phyloP scores from a whole-genome alignment of 1,284 basidiomycete genomes.

The Trichosporon coremiiforme region DNA sequence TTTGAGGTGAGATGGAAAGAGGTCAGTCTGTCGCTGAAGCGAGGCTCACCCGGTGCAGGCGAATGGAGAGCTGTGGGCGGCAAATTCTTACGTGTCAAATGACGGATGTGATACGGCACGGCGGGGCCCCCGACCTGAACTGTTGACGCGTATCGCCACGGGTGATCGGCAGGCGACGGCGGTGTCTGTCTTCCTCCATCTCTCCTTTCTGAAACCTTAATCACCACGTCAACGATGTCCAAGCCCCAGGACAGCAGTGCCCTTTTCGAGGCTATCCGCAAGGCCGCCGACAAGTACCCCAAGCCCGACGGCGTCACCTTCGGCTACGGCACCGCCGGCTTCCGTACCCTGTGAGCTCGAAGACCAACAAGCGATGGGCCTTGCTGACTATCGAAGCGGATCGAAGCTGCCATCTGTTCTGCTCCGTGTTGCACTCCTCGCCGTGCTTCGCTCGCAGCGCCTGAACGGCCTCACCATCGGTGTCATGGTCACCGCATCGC shows the following conservation, averaged over 20 bases:
- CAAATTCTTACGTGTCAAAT: conserved; percentile 18
- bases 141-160: conserved; percentile 18
- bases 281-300: conserved; percentile 54
- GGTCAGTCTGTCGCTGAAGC: neutral
- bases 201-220: neutral
- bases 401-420: conserved; percentile 84
- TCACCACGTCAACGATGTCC: conserved; percentile 18
- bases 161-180: conserved; percentile 4
- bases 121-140: neutral
- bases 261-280: conserved; percentile 44
- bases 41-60: neutral
- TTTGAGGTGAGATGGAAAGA: conserved; percentile 14
- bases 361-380: neutral
- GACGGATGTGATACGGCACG: neutral
- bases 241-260: conserved; percentile 35
- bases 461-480: conserved; percentile 89
- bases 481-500: conserved; percentile 98
- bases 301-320: conserved; percentile 61
- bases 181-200: conserved; percentile 14
- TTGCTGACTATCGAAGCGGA: conserved; percentile 61
- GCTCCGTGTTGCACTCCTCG: conserved; percentile 89
- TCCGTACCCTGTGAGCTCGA: conserved; percentile 79
- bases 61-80: conserved; percentile 3
- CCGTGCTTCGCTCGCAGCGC: conserved; percentile 85
- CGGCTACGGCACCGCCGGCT: conserved; percentile 93